These are phyloP conservation scores for Hirschfeldia incana DNA, from an alignment of 345 rosid species.

Conservation along the genomic window DNA sequence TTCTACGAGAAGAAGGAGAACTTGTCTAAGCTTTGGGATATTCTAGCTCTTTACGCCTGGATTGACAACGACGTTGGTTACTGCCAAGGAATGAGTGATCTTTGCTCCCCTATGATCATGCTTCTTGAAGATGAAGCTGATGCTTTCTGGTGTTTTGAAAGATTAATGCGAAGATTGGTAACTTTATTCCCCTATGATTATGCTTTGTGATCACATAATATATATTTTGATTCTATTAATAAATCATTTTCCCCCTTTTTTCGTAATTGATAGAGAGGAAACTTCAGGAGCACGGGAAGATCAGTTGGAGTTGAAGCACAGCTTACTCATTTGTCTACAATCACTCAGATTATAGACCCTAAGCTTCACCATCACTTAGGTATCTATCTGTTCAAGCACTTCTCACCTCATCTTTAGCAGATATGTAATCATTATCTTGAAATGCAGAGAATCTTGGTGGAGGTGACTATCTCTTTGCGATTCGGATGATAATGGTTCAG, in stretches of 20 bases:
- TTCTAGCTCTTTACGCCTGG: conserved; percentile 95
- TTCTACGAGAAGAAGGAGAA: conserved; percentile 89
- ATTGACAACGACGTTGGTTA: conserved; percentile 89
- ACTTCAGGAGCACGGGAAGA: conserved; percentile 85
- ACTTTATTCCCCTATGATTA: no score
- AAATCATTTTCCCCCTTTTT: background rate
- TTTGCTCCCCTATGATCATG: conserved; percentile 97
- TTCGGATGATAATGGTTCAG: conserved; percentile 95
- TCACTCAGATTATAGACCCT: conserved; percentile 94
- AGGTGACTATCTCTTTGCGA: conserved; percentile 94
- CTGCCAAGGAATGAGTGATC: conserved; percentile 99
- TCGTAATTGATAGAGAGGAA: conserved; percentile 61
- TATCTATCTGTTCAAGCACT: conserved; percentile 21
- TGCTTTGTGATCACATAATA: background rate
- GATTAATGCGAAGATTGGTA: conserved; percentile 98
- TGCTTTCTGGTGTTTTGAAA: conserved; percentile 98
- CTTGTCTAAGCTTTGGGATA: conserved; percentile 94
- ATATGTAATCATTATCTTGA: background rate
- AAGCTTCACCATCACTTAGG: conserved; percentile 98
- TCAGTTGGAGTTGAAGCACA: conserved; percentile 95
- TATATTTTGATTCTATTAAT: background rate
- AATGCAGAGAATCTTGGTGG: conserved; percentile 85
- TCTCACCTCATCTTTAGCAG: background rate
- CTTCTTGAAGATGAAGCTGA: conserved; percentile 94
- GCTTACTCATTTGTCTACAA: conserved; percentile 75